These are phyloP conservation scores for Penicillium angulare DNA, from an alignment of 495 filamentous ascomycete species.

Conservation along the genomic window DNA sequence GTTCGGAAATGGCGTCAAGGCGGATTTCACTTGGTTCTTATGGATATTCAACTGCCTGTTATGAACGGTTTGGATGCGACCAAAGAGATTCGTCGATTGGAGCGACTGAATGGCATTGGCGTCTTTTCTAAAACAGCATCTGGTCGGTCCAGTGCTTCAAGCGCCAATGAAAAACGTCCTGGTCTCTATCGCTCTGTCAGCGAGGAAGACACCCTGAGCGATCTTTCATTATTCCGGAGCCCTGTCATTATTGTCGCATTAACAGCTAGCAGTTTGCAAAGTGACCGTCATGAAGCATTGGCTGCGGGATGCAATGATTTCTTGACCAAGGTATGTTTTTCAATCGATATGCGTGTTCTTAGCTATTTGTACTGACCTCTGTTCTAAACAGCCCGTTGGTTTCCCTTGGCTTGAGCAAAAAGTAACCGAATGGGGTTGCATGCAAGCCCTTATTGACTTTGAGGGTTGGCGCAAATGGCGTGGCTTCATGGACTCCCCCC, in stretches of 20 bases:
- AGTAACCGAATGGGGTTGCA: slow-evolving; percentile 99
- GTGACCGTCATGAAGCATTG: slow-evolving; percentile 89
- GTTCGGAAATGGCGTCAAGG: slow-evolving; percentile 90
- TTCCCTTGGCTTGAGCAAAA: slow-evolving; percentile 98
- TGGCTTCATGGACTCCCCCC: slow-evolving; percentile 56
- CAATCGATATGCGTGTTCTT: too few relatives aligned
- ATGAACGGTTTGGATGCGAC: slow-evolving; percentile 98
- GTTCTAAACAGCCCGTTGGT: slow-evolving; percentile 72
- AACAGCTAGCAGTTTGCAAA: slow-evolving; percentile 89
- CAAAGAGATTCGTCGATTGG: slow-evolving; percentile 87
- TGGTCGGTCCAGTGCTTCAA: slow-evolving; percentile 38
- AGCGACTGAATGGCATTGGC: slow-evolving; percentile 85
- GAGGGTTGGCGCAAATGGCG: slow-evolving; percentile 99
- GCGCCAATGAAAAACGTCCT: slow-evolving; percentile 22
- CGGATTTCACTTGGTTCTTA: slow-evolving; percentile 95
- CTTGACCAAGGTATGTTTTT: slow-evolving; percentile 85
- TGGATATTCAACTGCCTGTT: slow-evolving; percentile 97
- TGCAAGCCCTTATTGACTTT: slow-evolving; percentile 97
- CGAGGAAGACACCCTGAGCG: slow-evolving; percentile 62
- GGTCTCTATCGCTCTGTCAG: slow-evolving; percentile 33
- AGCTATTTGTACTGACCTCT: slow-evolving; percentile 13
- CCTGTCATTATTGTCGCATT: slow-evolving; percentile 97
- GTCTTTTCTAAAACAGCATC: slow-evolving; percentile 65
- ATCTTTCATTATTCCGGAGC: slow-evolving; percentile 79
- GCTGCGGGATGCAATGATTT: slow-evolving; percentile 98